Conservation (phyloP, 768 basidiomycete species). For the Mycena galopus region DNA sequence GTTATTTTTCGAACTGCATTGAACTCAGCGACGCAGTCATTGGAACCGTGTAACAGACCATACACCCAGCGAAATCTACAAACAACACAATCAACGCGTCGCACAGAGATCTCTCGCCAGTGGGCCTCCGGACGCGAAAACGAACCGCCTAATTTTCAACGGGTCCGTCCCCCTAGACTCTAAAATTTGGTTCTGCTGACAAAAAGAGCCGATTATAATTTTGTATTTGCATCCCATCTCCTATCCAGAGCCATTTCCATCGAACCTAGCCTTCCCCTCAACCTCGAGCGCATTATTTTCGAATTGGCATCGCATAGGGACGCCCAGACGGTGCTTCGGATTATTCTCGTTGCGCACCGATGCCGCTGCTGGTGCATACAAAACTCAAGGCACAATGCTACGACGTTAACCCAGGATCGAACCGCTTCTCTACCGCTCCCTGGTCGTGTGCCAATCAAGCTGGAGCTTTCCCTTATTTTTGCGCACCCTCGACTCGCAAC, state of each 20-base stretch:
- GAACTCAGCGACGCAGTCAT: too few species aligned
- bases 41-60: too few species aligned
- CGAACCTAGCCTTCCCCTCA: constrained; percentile 27
- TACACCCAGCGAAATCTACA: too few species aligned
- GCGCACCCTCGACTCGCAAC: constrained; percentile 22
- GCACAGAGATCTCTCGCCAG: too few species aligned
- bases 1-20: too few species aligned
- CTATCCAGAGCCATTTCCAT: not conserved
- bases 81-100: not conserved
- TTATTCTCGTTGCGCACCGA: constrained; percentile 33
- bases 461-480: constrained; percentile 27
- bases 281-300: constrained; percentile 33
- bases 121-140: not conserved
- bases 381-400: not conserved
- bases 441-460: constrained; percentile 29
- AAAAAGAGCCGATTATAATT: constrained; percentile 14
- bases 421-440: constrained; percentile 29
- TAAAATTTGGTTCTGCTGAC: constrained; percentile 25
- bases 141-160: not conserved
- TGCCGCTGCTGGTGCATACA: constrained; percentile 26
- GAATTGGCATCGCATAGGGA: constrained; percentile 15
- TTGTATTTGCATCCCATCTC: not conserved
- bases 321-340: constrained; percentile 3
- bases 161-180: constrained; percentile 28
- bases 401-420: constrained; percentile 19